Conservation (phyloP, 768 basidiomycete genomes). For the Wakefieldia striispora region DNA sequence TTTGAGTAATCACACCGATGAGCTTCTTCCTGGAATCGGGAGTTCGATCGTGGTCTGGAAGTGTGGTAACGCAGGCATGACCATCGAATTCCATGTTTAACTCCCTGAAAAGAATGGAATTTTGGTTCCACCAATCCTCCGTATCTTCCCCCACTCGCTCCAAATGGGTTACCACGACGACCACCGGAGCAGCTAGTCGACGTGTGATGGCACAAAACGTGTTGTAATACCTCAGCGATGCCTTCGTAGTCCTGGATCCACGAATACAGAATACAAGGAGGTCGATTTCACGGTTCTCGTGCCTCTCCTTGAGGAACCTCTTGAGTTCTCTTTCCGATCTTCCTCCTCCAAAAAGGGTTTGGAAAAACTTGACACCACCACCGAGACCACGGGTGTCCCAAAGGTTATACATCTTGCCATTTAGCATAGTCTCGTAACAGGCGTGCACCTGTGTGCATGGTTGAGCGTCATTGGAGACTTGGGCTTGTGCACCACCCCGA, state of each 20-base stretch:
- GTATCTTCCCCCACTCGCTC: slow-evolving; percentile 24
- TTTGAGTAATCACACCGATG: slow-evolving; percentile 9
- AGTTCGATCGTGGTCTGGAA: slow-evolving; percentile 5
- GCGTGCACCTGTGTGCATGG: slow-evolving; percentile 17
- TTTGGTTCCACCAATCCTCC: slow-evolving; percentile 34
- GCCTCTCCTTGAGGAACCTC: slow-evolving; percentile 20
- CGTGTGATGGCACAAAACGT: slow-evolving; percentile 38
- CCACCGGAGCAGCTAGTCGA: slow-evolving; percentile 34
- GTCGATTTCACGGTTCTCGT: slow-evolving; percentile 29
- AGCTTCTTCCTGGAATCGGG: slow-evolving; percentile 17
- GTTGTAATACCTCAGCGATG: slow-evolving; percentile 31
- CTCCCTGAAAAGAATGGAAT: slow-evolving; percentile 22
- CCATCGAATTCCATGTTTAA: slow-evolving; percentile 34
- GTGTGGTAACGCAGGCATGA: slow-evolving; percentile 38
- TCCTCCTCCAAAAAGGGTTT: slow-evolving; percentile 1
- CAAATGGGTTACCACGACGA: slow-evolving; percentile 36
- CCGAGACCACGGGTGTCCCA: slow-evolving; percentile 41
- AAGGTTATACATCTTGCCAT: slow-evolving; percentile 10
- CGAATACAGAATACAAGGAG: slow-evolving; percentile 41
- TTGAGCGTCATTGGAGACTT: slow-evolving; percentile 3
- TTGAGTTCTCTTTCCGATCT: slow-evolving; percentile 18
- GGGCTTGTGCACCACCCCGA: slow-evolving; percentile 1
- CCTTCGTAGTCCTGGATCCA: slow-evolving; percentile 32
- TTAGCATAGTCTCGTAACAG: slow-evolving; percentile 5
- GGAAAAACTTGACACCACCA: slow-evolving; percentile 21